Percentiles rank a stretch among this genome's conserved stretches.
Conservation (phyloP, 1,139 yeast genomes). For the Kurtzmaniella quercitrusa region DNA sequence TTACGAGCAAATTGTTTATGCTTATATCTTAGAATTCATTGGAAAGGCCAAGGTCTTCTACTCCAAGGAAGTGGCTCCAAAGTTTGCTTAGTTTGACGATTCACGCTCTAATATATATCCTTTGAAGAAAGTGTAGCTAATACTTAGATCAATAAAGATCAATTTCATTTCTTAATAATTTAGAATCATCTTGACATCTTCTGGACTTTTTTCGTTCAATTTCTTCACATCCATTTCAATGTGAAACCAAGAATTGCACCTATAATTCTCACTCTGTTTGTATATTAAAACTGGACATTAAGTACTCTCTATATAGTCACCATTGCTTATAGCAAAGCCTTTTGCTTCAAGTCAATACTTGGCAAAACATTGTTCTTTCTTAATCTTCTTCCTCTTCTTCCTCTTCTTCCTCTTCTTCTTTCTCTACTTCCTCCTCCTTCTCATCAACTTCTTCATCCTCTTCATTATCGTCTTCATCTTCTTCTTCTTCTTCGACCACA, state of each 20-base stretch:
- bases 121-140: background rate
- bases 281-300: no score
- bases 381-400: no score
- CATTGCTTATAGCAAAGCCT: background rate
- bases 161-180: no score
- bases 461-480: background rate
- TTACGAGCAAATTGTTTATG: constrained; percentile 25
- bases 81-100: constrained; percentile 7
- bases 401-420: constrained; percentile 6
- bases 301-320: background rate
- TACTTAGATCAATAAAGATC: background rate
- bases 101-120: background rate
- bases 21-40: constrained; percentile 16
- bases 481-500: constrained; percentile 4
- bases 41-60: constrained; percentile 13
- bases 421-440: constrained; percentile 3
- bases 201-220: no score
- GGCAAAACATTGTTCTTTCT: background rate
- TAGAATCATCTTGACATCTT: no score
- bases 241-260: no score
- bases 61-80: constrained; percentile 13
- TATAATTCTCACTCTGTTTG: no score
- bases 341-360: background rate
- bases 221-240: no score
- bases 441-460: constrained; percentile 4